Conservation (phyloP, 2,329 filamentous ascomycete genomes). For the Botryosphaeria dothidea region DNA sequence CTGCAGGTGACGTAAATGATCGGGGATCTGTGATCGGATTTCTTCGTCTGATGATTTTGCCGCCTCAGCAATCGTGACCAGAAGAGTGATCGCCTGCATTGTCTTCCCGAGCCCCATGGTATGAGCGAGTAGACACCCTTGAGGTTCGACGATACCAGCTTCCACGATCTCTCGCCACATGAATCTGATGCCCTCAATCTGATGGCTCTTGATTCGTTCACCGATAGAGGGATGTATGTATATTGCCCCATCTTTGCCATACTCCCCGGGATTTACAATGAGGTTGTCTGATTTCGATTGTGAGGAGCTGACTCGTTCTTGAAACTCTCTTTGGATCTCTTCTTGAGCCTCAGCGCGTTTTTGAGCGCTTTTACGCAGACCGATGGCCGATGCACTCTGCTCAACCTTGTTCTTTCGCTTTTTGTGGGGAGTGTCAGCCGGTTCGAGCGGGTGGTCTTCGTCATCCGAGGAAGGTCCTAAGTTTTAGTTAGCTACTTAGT, state of each 20-base stretch:
- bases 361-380: constrained; percentile 56
- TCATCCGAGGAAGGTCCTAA: not conserved
- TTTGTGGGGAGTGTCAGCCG: constrained; percentile 42
- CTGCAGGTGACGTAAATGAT: constrained; percentile 55
- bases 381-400: constrained; percentile 34
- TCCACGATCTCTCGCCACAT: constrained; percentile 83
- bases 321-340: constrained; percentile 17
- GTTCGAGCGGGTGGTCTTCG: not conserved
- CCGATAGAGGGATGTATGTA: constrained; percentile 67
- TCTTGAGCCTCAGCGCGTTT: constrained; percentile 55
- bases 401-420: constrained; percentile 50
- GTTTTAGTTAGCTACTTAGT: not conserved
- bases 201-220: constrained; percentile 71
- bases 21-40: constrained; percentile 67
- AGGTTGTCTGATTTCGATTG: constrained; percentile 33
- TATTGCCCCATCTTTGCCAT: constrained; percentile 61
- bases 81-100: constrained; percentile 85
- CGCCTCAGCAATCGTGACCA: constrained; percentile 71
- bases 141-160: constrained; percentile 52
- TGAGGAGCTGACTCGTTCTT: not conserved
- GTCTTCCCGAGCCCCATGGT: constrained; percentile 94
- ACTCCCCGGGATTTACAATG: constrained; percentile 68
- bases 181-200: constrained; percentile 79
- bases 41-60: constrained; percentile 58
- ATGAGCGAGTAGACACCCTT: constrained; percentile 82